Percentiles rank a stretch among this genome's conserved stretches.
Conservation (phyloP, 192 early-diverging fungal species). For the Backusella tarrabulga region DNA sequence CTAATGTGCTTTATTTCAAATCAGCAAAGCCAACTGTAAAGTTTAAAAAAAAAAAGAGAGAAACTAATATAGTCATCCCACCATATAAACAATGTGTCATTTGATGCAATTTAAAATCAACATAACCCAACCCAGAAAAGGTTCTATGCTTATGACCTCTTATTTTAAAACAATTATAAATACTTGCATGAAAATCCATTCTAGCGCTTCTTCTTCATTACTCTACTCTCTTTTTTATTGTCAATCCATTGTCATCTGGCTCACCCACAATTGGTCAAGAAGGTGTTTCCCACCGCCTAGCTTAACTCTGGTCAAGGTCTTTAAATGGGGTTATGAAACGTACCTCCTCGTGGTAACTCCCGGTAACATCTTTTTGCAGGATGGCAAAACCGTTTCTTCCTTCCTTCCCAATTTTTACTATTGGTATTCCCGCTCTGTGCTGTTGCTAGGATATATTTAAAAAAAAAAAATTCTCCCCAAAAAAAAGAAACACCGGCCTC, state of each 20-base stretch:
- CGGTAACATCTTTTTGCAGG: neutral
- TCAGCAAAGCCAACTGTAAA: neutral
- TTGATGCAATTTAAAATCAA: neutral
- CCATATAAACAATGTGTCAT: neutral
- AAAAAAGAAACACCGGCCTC: neutral
- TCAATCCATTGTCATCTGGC: neutral
- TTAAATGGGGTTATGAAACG: constrained; percentile 2
- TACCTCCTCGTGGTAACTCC: constrained; percentile 6
- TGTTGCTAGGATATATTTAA: neutral
- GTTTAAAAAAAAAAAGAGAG: neutral
- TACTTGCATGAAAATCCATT: neutral
- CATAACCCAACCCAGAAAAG: neutral
- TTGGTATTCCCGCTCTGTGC: neutral
- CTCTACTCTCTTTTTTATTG: neutral
- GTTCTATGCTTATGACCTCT: neutral
- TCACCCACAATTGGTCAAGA: neutral
- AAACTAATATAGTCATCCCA: neutral
- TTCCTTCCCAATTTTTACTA: constrained; percentile 3
- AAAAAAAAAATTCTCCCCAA: neutral
- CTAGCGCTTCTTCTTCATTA: neutral
- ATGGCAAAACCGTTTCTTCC: constrained; percentile 8
- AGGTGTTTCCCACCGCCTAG: neutral
- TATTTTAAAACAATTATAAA: neutral
- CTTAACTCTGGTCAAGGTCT: neutral
- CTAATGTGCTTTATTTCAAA: neutral